Evolutionary conservation across 306 rosid genomes (phyloP), one percentile per base, ranked within the genome.

Genomic region (Bauhinia variegata): DNA sequence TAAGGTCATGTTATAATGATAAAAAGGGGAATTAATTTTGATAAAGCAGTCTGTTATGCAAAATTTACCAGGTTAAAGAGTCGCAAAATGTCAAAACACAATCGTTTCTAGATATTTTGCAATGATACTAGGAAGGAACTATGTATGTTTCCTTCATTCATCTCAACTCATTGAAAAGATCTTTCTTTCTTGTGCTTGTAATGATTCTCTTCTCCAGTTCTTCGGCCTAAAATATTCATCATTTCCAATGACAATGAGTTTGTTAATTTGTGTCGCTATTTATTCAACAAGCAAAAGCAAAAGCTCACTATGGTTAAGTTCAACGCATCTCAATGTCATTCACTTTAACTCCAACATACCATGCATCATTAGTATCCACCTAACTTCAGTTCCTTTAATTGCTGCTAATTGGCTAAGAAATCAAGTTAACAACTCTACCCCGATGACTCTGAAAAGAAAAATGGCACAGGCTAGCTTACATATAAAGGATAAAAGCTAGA

Each of bases 11-110:
- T 69, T 39, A 64, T 54, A 72, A 63, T n/a, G 15, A 65, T 74
- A 52, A 44, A 54, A 30, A 59, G 79, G 55, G 61, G 17, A 71
- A 48, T 79, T 61, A 76, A 65, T 60, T 67, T 42, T 65, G 50
- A 32, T 60, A 75, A 56, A 79, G 79, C 36, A 18, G 15, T 39
- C 4, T 11, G 14, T 67, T 34, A 31, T 8, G 64, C 33, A 57
- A 51, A 3, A 63, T 70, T 70, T 44, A 60, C 67, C 58, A 5
- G 30, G 57, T 37, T 56, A 70, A 70, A n/a, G n/a, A n/a, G n/a
- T n/a, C n/a, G n/a, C n/a, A n/a, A 71, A 75, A 75, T 66, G 81
- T 80, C 81, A 75, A n/a, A 80, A 67, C 81, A 71, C 55, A 41
- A 71, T 80, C 68, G 54, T n/a, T n/a, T n/a, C 28, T 71, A 44